These are phyloP conservation scores for Phialophora expanda DNA, from an alignment of 2,329 filamentous ascomycete genomes.

Conservation along the genomic window DNA sequence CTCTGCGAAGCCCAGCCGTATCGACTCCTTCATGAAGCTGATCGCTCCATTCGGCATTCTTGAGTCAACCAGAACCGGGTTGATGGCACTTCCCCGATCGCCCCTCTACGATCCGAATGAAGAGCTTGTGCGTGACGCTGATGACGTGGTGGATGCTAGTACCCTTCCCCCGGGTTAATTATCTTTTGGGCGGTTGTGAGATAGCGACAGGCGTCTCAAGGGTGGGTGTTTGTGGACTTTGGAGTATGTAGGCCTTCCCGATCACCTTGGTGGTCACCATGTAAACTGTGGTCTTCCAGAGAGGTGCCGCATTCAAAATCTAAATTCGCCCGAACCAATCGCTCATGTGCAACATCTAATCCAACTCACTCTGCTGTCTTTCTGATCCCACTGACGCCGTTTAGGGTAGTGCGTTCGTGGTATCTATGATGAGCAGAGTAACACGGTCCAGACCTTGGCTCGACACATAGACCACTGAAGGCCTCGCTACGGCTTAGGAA, in stretches of 20 bases:
- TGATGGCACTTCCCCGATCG: slow-evolving; percentile 95
- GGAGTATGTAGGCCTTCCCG: slow-evolving; percentile 13
- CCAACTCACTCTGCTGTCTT: background rate
- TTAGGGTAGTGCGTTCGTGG: too few species aligned
- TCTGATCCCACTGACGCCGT: background rate
- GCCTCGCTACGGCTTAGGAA: too few species aligned
- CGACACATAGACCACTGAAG: too few species aligned
- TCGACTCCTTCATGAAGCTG: slow-evolving; percentile 97
- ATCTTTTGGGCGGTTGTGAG: background rate
- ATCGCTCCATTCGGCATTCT: slow-evolving; percentile 93
- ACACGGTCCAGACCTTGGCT: too few species aligned
- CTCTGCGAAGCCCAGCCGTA: slow-evolving; percentile 88
- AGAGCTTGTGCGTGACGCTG: slow-evolving; percentile 80
- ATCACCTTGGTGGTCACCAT: slow-evolving; percentile 2
- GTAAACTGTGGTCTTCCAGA: slow-evolving; percentile 9
- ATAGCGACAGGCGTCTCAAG: slow-evolving; percentile 17
- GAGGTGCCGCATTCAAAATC: background rate
- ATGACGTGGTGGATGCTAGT: slow-evolving; percentile 93
- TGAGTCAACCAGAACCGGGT: slow-evolving; percentile 90
- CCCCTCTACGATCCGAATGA: slow-evolving; percentile 78
- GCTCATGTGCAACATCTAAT: background rate
- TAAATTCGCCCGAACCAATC: background rate
- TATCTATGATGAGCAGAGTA: too few species aligned
- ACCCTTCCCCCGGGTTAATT: slow-evolving; percentile 83
- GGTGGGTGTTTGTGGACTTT: slow-evolving; percentile 7